Percentiles rank a stretch among this genome's conserved stretches.
Evolutionary conservation across 768 basidiomycete species (phyloP).

Genomic region (Podaxis sp.): DNA sequence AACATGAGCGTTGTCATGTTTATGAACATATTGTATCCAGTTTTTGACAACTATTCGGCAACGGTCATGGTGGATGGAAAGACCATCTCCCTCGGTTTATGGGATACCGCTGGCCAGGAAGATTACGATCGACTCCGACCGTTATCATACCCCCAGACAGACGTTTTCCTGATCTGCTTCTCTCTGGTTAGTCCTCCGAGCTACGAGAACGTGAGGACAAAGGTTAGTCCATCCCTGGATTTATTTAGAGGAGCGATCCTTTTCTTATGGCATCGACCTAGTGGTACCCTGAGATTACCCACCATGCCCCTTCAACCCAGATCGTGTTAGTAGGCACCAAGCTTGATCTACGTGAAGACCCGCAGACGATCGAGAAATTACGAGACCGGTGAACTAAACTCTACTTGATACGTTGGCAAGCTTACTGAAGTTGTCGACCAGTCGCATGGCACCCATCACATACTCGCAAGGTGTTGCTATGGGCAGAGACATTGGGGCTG

Average conservation of each 20-base stretch:
- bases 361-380: slow-evolving; percentile 87
- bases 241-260: slow-evolving; percentile 1
- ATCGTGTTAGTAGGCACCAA: slow-evolving; percentile 96
- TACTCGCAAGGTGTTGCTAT: slow-evolving; percentile 90
- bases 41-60: slow-evolving; percentile 98
- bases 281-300: slow-evolving; percentile 98
- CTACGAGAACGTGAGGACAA: slow-evolving; percentile 98
- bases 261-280: slow-evolving; percentile 31
- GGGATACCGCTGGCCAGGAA: slow-evolving; percentile 99
- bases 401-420: slow-evolving; percentile 5
- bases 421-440: slow-evolving; percentile 27
- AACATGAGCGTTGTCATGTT: slow-evolving; percentile 11
- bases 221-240: slow-evolving; percentile 51
- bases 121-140: slow-evolving; percentile 98
- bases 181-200: slow-evolving; percentile 96
- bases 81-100: slow-evolving; percentile 95
- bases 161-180: slow-evolving; percentile 99
- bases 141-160: slow-evolving; percentile 97
- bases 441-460: slow-evolving; percentile 92
- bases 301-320: slow-evolving; percentile 94
- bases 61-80: slow-evolving; percentile 99
- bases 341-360: slow-evolving; percentile 96
- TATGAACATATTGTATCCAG: slow-evolving; percentile 35
- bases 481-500: slow-evolving; percentile 92
- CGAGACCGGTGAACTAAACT: slow-evolving; percentile 68